Evolutionary conservation across 2,329 filamentous ascomycete genomes (phyloP), one percentile per base, ranked within the genome.

Genomic region (Aspergillus fumigatus): DNA sequence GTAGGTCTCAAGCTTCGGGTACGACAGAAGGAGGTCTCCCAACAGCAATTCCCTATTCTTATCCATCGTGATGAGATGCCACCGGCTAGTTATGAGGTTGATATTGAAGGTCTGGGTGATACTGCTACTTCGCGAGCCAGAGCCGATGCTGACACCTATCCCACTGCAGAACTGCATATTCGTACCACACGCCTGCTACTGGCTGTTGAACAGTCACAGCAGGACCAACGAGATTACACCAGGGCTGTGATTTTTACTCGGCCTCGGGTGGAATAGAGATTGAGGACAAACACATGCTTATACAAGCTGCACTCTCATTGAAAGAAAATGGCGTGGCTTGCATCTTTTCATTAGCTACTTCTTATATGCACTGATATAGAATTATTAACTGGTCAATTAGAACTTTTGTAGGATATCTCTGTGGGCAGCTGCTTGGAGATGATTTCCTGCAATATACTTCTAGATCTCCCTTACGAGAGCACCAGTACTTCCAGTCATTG

Each of bases 1-100:
- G 84, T 90, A 21, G 90, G 90, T 0, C 73, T 94, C 55, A 83
- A 82, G 48, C 84, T 94, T 62, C 80, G 81, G 9, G 86, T 92
- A 19, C 75, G 73, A 23, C 80, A 85, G 67, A 79, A 78, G 54
- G 77, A 76, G 68, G 70, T 50, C 21, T 23, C 74, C 66, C 73
- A 70, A 66, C 65, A 72, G 52, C 65, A 78, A 38, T 74, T 76
- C 56, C 83, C 85, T 1, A 70, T 88, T 14, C 74, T 89, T 11
- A 72, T 84, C 17, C 75, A 78, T 1, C 75, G 74, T 9, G 82
- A 86, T 51, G 85, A 90, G 53, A 85, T 90, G 48, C 73, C 82
- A n/a, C 80, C 86, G 3, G 84, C 89, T 9, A 84, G 80, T 53
- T 94, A 91, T 68, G 82, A 82, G 47, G 76, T 94, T 27, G 83